Evolutionary conservation across 2,329 filamentous ascomycete species (phyloP).

Genomic region (Aspergillus amoenus): DNA sequence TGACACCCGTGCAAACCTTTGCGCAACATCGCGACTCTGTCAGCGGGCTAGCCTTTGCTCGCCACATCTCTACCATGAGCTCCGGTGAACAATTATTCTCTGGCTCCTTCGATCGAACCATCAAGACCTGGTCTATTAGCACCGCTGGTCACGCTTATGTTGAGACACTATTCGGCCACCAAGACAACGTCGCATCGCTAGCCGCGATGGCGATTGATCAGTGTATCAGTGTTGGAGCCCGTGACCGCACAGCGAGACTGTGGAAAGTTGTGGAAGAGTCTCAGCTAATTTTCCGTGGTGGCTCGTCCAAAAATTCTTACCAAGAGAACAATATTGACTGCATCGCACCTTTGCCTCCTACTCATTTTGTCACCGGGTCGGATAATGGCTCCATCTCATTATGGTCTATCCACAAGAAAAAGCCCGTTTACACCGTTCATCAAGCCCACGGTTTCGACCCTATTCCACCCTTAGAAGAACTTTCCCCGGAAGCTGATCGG

Average conservation of each 20-base stretch:
- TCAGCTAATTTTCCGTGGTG: constrained; percentile 91
- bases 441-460: constrained; percentile 84
- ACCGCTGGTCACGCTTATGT: constrained; percentile 84
- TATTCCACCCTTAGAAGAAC: constrained; percentile 63
- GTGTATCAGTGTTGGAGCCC: constrained; percentile 84
- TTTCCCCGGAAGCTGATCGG: constrained; percentile 70
- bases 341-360: constrained; percentile 83
- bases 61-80: constrained; percentile 60
- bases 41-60: constrained; percentile 79
- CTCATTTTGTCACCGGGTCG: constrained; percentile 89
- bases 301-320: constrained; percentile 53
- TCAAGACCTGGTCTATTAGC: constrained; percentile 87
- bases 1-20: constrained; percentile 79
- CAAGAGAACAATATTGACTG: constrained; percentile 86
- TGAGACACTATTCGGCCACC: constrained; percentile 94
- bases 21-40: constrained; percentile 89
- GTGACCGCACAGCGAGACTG: constrained; percentile 85
- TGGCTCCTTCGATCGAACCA: constrained; percentile 83
- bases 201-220: constrained; percentile 81
- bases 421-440: constrained; percentile 76
- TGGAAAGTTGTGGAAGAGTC: constrained; percentile 98
- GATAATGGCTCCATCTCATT: constrained; percentile 86
- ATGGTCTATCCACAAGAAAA: constrained; percentile 93
- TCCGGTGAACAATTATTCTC: constrained; percentile 84
- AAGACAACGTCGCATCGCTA: constrained; percentile 83